These are phyloP conservation scores for Austroboletus olivaceoglutinosus DNA, from an alignment of 1,284 basidiomycete species.

Conservation along the genomic window DNA sequence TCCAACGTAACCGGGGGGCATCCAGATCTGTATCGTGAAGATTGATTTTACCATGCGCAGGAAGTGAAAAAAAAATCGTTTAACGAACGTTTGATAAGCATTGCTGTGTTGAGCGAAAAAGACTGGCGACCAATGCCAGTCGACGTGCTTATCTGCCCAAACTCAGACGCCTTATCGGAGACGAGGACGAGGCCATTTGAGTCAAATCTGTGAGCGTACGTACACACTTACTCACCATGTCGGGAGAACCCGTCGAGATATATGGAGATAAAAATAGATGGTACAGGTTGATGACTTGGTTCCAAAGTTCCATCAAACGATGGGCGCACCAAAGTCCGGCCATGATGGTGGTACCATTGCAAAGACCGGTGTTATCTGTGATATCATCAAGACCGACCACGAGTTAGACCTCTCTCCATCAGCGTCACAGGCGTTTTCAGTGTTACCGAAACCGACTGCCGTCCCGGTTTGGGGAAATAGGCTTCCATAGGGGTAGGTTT, in stretches of 20 bases:
- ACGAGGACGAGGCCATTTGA: background rate
- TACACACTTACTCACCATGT: background rate
- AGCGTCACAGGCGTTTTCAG: background rate
- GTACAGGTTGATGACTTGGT: too few relatives aligned
- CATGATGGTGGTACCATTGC: background rate
- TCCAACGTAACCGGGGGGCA: background rate
- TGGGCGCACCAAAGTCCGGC: background rate
- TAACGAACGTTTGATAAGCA: constrained; percentile 22
- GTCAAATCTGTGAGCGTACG: background rate
- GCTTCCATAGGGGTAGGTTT: background rate
- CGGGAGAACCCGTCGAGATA: background rate
- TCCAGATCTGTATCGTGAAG: constrained; percentile 7
- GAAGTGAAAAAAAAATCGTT: background rate
- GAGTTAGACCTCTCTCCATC: background rate
- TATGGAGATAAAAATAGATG: background rate
- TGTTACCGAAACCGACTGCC: background rate
- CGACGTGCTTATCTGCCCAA: background rate
- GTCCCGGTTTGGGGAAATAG: constrained; percentile 4
- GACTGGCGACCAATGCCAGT: background rate
- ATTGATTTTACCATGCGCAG: background rate
- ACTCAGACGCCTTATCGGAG: background rate
- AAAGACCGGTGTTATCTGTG: background rate
- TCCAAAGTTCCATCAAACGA: background rate
- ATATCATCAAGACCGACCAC: background rate
- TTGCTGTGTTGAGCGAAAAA: background rate